A percentile compares a stretch with the other conserved stretches of the same genome.
These are phyloP conservation scores for Hypericum perforatum DNA, from an alignment of 345 rosid species.

Conservation along the genomic window DNA sequence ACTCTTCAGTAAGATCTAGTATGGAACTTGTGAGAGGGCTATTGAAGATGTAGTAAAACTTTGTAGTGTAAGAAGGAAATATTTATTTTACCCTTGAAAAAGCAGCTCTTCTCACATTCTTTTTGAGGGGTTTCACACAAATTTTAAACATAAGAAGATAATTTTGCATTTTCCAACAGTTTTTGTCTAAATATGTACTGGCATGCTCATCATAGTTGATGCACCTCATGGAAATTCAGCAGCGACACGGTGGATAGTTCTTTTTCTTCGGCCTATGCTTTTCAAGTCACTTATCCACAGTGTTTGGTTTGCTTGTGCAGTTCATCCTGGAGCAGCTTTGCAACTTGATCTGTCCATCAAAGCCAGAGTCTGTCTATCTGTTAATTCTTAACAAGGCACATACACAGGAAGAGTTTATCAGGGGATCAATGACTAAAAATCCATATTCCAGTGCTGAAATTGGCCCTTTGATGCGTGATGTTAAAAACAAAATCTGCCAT, in stretches of 20 bases:
- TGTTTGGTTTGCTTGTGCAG: conserved; percentile 40
- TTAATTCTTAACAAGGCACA: conserved; percentile 90
- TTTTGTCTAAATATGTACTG: background rate
- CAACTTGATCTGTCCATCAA: conserved; percentile 95
- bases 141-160: too few species aligned
- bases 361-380: conserved; percentile 81
- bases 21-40: too few species aligned
- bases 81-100: too few species aligned
- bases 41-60: too few species aligned
- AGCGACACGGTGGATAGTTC: too few species aligned
- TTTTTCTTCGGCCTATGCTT: too few species aligned
- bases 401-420: conserved; percentile 93
- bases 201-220: too few species aligned
- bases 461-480: conserved; percentile 99
- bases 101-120: too few species aligned
- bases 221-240: too few species aligned
- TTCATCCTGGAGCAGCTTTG: conserved; percentile 98
- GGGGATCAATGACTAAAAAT: conserved; percentile 98
- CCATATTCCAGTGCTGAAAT: conserved; percentile 96
- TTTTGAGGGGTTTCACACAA: too few species aligned
- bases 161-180: conserved; percentile 2
- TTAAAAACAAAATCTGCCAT: conserved; percentile 92
- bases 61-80: too few species aligned
- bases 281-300: background rate
- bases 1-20: too few species aligned